Percentiles rank a stretch among this genome's conserved stretches.
phyloP scores from a whole-genome alignment of 2,329 filamentous ascomycete genomes.

The Fusarium scirpi region DNA sequence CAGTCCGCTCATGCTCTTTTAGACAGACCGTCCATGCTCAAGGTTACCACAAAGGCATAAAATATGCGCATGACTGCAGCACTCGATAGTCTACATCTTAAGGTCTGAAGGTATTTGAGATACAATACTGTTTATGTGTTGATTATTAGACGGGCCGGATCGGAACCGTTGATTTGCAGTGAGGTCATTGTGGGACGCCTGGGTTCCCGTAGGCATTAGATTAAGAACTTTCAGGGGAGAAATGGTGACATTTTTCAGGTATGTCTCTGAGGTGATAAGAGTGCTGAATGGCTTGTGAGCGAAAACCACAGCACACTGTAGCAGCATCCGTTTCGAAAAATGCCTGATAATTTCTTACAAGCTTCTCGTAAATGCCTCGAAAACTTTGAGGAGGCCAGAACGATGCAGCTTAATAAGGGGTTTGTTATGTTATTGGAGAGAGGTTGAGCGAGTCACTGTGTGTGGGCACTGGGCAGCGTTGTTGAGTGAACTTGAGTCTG shows the following conservation, averaged over 20 bases:
- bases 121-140: not conserved
- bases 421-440: not conserved
- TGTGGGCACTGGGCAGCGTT: not conserved
- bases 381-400: constrained; percentile 14
- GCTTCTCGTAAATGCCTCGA: constrained; percentile 20
- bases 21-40: not conserved
- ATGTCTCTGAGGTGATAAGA: constrained; percentile 7
- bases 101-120: not conserved
- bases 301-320: constrained; percentile 5
- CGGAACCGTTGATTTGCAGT: constrained; percentile 21
- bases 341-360: constrained; percentile 3
- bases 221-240: constrained; percentile 38
- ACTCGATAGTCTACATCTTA: not conserved
- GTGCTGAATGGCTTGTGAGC: constrained; percentile 8
- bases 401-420: not conserved
- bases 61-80: not conserved
- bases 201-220: constrained; percentile 28
- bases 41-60: not conserved
- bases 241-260: constrained; percentile 43
- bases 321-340: constrained; percentile 2
- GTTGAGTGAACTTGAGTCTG: constrained; percentile 12
- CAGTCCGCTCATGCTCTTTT: not conserved
- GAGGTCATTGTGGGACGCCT: constrained; percentile 39
- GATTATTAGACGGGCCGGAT: constrained; percentile 17
- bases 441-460: constrained; percentile 22